Evolutionary conservation across 2,329 filamentous ascomycete species (phyloP).

Genomic region (Trichoderma sp.): DNA sequence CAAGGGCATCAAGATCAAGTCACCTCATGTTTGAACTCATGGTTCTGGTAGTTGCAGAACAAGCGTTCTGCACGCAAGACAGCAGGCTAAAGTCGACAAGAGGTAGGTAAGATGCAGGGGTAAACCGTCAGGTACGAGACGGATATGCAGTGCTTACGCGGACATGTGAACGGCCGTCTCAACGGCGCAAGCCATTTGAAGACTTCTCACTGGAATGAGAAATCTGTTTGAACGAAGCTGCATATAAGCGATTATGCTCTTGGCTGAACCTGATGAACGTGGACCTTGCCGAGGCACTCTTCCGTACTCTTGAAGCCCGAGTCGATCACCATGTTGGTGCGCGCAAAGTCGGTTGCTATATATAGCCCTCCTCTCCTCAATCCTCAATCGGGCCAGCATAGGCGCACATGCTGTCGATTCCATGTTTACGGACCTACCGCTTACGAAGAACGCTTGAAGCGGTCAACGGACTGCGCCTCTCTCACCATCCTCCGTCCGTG

Average conservation of each 20-base stretch:
- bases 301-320: neutral
- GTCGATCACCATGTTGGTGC: neutral
- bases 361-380: neutral
- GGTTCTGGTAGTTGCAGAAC: neutral
- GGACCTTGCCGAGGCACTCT: neutral
- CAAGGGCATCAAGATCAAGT: neutral
- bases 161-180: neutral
- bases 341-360: neutral
- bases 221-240: neutral
- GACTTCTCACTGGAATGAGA: neutral
- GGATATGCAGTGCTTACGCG: conserved; percentile 11
- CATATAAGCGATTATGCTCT: neutral
- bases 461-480: neutral
- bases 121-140: neutral
- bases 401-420: no score
- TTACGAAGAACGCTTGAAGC: neutral
- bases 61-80: conserved; percentile 1
- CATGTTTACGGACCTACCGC: neutral
- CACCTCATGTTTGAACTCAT: neutral
- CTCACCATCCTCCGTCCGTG: neutral
- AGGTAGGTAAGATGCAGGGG: conserved; percentile 2
- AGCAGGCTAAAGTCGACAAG: neutral
- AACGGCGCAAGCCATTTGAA: conserved; percentile 2
- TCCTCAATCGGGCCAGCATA: neutral
- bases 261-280: neutral